phyloP scores from a whole-genome alignment of 495 filamentous ascomycete genomes.

The Xylaria castorea region DNA sequence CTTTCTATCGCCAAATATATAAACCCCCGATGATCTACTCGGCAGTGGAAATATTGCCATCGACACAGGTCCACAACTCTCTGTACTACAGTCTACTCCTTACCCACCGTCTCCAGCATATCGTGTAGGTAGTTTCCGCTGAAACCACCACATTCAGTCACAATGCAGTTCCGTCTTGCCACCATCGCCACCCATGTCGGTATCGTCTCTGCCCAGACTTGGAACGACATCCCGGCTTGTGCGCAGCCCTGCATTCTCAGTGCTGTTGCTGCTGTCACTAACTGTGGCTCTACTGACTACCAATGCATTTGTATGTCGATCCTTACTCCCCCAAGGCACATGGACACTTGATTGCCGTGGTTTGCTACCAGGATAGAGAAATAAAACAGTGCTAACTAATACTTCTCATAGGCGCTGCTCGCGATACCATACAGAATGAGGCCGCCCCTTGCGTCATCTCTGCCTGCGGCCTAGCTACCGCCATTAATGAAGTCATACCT shows the following conservation, averaged over 20 bases:
- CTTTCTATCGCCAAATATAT: neutral
- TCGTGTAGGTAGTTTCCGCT: neutral
- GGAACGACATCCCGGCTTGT: slow-evolving; percentile 22
- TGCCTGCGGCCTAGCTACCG: neutral
- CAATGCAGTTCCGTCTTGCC: slow-evolving; percentile 15
- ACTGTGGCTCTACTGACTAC: slow-evolving; percentile 14
- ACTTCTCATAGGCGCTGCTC: neutral
- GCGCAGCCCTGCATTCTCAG: slow-evolving; percentile 16
- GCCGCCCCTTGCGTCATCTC: slow-evolving; percentile 1
- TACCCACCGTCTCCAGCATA: neutral
- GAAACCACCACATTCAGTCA: neutral
- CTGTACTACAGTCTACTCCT: neutral
- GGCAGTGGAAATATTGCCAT: neutral
- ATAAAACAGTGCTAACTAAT: neutral
- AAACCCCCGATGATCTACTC: slow-evolving; percentile 9
- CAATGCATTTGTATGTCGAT: slow-evolving; percentile 7
- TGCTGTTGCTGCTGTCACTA: neutral
- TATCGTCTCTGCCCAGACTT: slow-evolving; percentile 18
- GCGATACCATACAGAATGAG: neutral
- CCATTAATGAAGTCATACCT: neutral
- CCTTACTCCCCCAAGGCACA: too few species aligned
- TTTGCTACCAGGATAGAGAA: neutral
- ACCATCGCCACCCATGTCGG: slow-evolving; percentile 9
- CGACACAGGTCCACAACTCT: slow-evolving; percentile 3
- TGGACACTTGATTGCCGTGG: neutral